A percentile compares a stretch with the other conserved stretches of the same genome.
phyloP scores from a whole-genome alignment of 2,329 filamentous ascomycete genomes.

The Alternaria ventricosa region DNA sequence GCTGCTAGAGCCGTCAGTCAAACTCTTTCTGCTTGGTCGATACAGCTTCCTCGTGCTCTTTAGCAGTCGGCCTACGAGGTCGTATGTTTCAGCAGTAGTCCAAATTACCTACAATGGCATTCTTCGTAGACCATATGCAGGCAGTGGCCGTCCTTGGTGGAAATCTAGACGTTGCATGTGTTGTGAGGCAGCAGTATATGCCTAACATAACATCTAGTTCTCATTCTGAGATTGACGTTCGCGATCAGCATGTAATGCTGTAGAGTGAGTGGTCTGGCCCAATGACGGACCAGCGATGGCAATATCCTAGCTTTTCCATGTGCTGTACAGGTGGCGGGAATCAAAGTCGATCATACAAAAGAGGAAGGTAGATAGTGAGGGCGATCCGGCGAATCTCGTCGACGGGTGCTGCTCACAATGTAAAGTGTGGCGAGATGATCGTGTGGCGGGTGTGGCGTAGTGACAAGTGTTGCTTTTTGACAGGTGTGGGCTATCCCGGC shows the following conservation, averaged over 20 bases:
- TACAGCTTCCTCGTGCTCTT: background rate
- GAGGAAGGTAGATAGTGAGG: background rate
- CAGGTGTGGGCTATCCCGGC: background rate
- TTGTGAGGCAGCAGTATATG: background rate
- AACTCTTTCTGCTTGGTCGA: background rate
- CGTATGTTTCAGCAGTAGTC: background rate
- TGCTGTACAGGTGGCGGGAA: background rate
- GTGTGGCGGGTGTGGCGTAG: background rate
- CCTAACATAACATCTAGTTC: background rate
- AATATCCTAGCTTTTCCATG: background rate
- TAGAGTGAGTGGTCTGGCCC: background rate
- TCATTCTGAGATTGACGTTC: background rate
- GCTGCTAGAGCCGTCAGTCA: background rate
- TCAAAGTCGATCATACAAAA: background rate
- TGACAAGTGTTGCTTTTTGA: background rate
- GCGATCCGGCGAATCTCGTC: slow-evolving; percentile 3
- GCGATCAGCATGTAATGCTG: background rate
- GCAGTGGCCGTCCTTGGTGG: background rate
- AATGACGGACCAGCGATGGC: background rate
- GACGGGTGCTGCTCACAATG: background rate
- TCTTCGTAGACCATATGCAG: background rate
- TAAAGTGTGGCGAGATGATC: background rate
- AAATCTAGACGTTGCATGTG: background rate
- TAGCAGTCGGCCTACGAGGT: background rate
- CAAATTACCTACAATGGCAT: background rate